Conservation (phyloP, 2,329 filamentous ascomycete species). For the Scedosporium aurantiacum region DNA sequence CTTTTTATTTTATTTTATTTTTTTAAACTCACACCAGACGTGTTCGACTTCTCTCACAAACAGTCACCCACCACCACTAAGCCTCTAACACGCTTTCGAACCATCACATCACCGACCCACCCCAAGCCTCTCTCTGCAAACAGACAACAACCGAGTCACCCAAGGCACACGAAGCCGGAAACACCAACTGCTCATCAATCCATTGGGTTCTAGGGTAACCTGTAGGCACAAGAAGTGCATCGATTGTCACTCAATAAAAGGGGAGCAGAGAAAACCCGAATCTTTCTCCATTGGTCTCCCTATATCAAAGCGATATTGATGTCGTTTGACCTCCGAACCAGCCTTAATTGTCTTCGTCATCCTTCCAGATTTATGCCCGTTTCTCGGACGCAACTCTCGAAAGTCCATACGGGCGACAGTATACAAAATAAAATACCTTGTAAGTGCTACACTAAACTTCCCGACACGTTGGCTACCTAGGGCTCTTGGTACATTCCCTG, state of each 20-base stretch:
- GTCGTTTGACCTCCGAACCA: constrained; percentile 46
- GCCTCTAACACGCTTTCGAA: not conserved
- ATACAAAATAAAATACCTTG: constrained; percentile 34
- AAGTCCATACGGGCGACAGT: constrained; percentile 46
- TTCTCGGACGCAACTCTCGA: constrained; percentile 43
- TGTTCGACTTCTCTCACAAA: not conserved
- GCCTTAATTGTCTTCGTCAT: constrained; percentile 45
- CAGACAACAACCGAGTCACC: not conserved
- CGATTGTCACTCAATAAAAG: not conserved
- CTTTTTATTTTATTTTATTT: too few relatives aligned
- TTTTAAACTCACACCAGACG: not conserved
- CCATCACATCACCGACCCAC: not conserved
- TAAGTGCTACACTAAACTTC: not conserved
- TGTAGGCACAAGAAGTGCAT: not conserved
- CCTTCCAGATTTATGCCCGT: constrained; percentile 46
- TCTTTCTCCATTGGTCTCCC: constrained; percentile 14
- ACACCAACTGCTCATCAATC: not conserved
- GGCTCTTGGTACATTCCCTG: not conserved
- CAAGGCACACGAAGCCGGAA: not conserved
- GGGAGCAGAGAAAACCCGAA: constrained; percentile 1
- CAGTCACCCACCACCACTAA: not conserved
- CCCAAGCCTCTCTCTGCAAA: not conserved
- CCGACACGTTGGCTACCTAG: not conserved
- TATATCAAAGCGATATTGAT: constrained; percentile 31
- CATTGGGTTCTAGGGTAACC: not conserved